Evolutionary conservation across 169 alveolate genomes (phyloP).

Genomic region (Neospora caninum): DNA sequence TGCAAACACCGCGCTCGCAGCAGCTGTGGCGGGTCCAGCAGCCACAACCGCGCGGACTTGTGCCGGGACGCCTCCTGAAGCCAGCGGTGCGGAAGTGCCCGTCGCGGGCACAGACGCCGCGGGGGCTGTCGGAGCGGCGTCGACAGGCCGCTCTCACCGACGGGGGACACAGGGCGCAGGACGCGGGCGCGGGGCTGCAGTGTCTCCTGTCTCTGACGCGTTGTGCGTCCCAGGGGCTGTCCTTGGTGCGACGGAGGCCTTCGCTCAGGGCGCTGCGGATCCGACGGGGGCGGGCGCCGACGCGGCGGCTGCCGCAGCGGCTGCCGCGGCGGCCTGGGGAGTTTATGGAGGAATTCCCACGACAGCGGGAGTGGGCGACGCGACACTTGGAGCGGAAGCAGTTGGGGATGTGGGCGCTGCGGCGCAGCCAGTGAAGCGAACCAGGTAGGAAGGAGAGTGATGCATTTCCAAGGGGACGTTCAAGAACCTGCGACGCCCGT

Average conservation of each 20-base stretch:
- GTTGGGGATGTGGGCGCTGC: background rate
- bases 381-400: background rate
- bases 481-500: too few species aligned
- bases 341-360: background rate
- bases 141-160: background rate
- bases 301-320: conserved; percentile 53
- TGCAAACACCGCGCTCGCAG: conserved; percentile 31
- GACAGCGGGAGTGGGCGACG: conserved; percentile 19
- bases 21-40: conserved; percentile 20
- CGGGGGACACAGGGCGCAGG: background rate
- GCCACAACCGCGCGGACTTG: background rate
- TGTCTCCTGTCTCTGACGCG: background rate
- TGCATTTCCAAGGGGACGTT: too few species aligned
- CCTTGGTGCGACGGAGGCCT: conserved; percentile 5
- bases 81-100: background rate
- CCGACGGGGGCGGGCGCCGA: conserved; percentile 1
- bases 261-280: conserved; percentile 30
- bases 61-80: background rate
- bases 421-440: background rate
- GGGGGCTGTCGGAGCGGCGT: background rate
- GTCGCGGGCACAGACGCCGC: background rate
- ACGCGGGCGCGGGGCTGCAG: background rate
- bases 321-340: conserved; percentile 42
- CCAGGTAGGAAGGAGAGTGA: background rate
- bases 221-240: background rate